Evolutionary conservation across 176 grass and related monocot species (phyloP).

Genomic region (Echinochloa phyllopogon): DNA sequence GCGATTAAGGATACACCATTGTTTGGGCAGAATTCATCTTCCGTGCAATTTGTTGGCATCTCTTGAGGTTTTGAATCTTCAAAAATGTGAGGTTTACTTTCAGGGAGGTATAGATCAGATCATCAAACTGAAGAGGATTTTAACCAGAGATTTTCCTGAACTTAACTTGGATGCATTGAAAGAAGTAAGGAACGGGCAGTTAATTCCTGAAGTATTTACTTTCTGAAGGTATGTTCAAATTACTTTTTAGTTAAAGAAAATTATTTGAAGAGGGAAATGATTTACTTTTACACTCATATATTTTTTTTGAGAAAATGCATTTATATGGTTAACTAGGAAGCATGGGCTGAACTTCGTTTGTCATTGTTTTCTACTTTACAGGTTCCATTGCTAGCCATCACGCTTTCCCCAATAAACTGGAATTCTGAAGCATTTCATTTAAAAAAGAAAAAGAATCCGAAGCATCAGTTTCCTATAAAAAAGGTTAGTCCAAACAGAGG

Average conservation of each 20-base stretch:
- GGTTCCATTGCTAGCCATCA: background rate
- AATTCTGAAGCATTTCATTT: slow-evolving; percentile 5
- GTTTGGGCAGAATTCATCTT: slow-evolving; percentile 17
- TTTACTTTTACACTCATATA: background rate
- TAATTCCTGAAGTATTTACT: slow-evolving; percentile 26
- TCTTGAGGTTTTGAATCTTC: slow-evolving; percentile 32
- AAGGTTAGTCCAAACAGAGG: background rate
- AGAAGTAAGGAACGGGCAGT: slow-evolving; percentile 18
- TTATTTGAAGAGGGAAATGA: background rate
- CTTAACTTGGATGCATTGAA: slow-evolving; percentile 11
- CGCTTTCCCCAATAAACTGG: background rate
- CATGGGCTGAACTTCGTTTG: background rate
- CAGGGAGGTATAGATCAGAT: background rate
- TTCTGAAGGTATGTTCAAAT: slow-evolving; percentile 14
- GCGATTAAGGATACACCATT: slow-evolving; percentile 12
- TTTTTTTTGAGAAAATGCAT: background rate
- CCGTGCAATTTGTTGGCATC: background rate
- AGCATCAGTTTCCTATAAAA: slow-evolving; percentile 2
- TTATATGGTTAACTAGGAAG: background rate
- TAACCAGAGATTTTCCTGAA: slow-evolving; percentile 11
- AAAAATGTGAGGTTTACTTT: slow-evolving; percentile 14
- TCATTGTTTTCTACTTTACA: background rate
- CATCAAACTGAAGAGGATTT: slow-evolving; percentile 22
- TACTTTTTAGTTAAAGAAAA: background rate
- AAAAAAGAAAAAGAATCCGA: background rate